phyloP scores from a whole-genome alignment of 139 green algal species.

The Astrephomene gubernaculifera region DNA sequence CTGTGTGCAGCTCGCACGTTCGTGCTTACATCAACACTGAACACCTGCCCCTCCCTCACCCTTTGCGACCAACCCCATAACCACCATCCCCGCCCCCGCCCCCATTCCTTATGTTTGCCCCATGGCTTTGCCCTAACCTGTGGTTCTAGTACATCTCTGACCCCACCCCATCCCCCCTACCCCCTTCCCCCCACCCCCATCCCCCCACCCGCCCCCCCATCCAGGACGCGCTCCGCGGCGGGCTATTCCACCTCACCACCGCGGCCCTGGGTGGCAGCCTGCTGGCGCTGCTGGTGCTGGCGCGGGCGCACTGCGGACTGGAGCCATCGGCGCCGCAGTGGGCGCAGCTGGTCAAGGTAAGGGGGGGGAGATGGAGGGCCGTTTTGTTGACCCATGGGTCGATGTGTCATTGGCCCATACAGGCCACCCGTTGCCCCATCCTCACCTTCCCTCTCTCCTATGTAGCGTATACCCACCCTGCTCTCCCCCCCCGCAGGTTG shows the following conservation, averaged over 20 bases:
- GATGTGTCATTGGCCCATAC: not conserved
- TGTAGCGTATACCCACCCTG: too few relatives aligned
- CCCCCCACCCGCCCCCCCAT: not conserved
- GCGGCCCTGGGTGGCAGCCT: conserved; percentile 35
- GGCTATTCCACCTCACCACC: conserved; percentile 57
- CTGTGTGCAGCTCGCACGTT: not conserved
- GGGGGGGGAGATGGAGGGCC: not conserved
- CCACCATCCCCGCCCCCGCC: not conserved
- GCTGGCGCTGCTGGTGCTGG: conserved; percentile 57
- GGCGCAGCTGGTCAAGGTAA: conserved; percentile 44
- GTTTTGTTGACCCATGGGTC: not conserved
- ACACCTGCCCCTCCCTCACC: not conserved
- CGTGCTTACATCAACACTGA: not conserved
- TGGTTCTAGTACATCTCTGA: too few relatives aligned
- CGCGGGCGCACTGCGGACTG: conserved; percentile 48
- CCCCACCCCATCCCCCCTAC: not conserved
- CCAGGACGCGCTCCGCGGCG: conserved; percentile 34
- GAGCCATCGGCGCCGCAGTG: conserved; percentile 49
- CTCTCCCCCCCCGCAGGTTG: conserved; percentile 20
- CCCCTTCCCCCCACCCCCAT: not conserved
- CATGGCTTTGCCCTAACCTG: too few relatives aligned
- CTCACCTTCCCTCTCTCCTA: not conserved
- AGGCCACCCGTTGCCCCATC: not conserved
- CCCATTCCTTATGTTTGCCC: too few relatives aligned
- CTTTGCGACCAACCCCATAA: not conserved